Evolutionary conservation across 805 yeast genomes (phyloP).

Genomic region (Saccharomycopsis capsularis): DNA sequence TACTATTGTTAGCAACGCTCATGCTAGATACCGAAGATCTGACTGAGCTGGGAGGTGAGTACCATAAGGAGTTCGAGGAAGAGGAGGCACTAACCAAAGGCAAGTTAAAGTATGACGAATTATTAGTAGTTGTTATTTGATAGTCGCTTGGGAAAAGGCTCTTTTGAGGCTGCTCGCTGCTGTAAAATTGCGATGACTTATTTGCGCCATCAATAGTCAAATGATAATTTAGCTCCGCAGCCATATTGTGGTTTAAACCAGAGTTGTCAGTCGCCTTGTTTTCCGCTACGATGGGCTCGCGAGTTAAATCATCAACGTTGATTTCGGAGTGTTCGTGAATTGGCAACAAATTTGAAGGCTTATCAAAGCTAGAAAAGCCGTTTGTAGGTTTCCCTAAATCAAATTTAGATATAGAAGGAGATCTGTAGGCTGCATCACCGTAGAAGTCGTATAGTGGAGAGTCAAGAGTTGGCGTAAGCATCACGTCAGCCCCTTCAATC

Average conservation of each 20-base stretch:
- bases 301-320: background rate
- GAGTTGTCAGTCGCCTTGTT: background rate
- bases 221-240: no score
- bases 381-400: background rate
- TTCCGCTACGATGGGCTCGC: no score
- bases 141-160: no score
- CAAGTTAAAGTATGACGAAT: no score
- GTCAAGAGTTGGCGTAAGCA: slow-evolving; percentile 1
- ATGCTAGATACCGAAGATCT: slow-evolving; percentile 4
- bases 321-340: slow-evolving; percentile 7
- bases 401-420: background rate
- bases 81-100: background rate
- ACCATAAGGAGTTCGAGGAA: slow-evolving; percentile 1
- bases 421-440: background rate
- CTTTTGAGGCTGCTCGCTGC: no score
- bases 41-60: background rate
- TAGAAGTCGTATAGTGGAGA: background rate
- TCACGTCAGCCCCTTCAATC: background rate
- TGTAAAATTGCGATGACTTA: background rate
- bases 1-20: background rate
- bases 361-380: background rate
- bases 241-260: background rate
- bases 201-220: no score
- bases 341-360: slow-evolving; percentile 4
- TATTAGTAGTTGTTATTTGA: background rate